Evolutionary conservation across 1,139 yeast species (phyloP), one percentile per base, ranked within the genome.

Genomic region (Hyphopichia buzzinii): DNA sequence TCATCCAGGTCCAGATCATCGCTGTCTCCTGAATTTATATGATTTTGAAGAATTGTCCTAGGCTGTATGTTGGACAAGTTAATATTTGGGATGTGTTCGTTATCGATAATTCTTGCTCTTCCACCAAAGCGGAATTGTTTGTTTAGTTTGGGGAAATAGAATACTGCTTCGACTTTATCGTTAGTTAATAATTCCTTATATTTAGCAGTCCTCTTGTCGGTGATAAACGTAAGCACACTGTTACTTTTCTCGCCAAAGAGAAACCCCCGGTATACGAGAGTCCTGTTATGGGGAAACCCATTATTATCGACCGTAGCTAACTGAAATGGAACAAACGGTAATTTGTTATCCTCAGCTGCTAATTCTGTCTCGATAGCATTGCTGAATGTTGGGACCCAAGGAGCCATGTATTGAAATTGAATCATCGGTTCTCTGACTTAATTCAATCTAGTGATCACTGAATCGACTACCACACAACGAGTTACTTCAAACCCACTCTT

Each of bases 61-160:
- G 58, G 55, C 34, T 51, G 57, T 33, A 64, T 54, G 32, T 50
- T 57, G 13, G 62, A 51, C 38, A 66, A 50, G 40, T 59, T 65
- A 31, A 72, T 52, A 16, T 41, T 44, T 1, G 78, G 78, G 17
- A 48, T 50, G 34, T 58, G 44, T 4, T 50, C 52, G 29, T 55
- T 54, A 43, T 67, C 73, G 19, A 73, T 60, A 28, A 77, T 50
- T 38, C 76, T 64, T 2, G 86, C 86, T 30, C 67, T 59, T 8
- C 95, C 95, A 37, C 81, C 72, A 43, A 87, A 67, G 48, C 96
- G 67, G 54, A 82, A 82, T 61, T 86, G 95, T 52, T 76, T 81
- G 52, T 74, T 74, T 21, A 74, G 58, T 26, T 65, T 66, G 12
- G 71, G 74, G 51, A 85, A 83, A 64, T 84, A 84, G 54, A 84